A percentile compares a stretch with the other conserved stretches of the same genome.
Evolutionary conservation across 2,329 filamentous ascomycete genomes (phyloP).

Genomic region (Verticillium tricorpus): DNA sequence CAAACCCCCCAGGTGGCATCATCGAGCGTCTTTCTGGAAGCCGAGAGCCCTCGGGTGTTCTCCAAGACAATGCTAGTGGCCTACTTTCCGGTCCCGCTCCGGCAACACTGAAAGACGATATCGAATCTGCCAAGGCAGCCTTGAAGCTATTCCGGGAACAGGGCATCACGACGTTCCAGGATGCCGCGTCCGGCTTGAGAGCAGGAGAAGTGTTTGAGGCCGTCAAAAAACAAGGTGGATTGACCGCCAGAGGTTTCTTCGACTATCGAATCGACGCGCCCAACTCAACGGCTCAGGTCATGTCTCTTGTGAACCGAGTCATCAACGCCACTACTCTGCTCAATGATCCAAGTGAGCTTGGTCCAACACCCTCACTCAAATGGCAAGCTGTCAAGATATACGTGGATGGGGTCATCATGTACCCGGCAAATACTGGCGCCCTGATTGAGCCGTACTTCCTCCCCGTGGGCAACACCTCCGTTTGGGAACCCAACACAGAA

Average conservation of each 20-base stretch:
- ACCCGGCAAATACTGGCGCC: conserved; percentile 21
- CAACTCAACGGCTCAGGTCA: conserved; percentile 7
- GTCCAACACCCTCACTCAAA: conserved; percentile 17
- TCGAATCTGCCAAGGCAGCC: conserved; percentile 16
- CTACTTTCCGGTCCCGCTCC: conserved; percentile 16
- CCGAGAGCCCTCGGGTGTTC: conserved; percentile 18
- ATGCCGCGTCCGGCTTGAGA: conserved; percentile 12
- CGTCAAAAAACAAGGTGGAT: conserved; percentile 15
- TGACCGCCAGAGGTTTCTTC: conserved; percentile 19
- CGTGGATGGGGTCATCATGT: conserved; percentile 21
- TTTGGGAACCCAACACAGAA: conserved; percentile 3
- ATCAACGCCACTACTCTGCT: conserved; percentile 5
- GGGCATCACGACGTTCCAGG: conserved; percentile 21
- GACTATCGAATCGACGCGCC: conserved; percentile 21
- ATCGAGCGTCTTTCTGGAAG: conserved; percentile 19
- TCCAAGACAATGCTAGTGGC: conserved; percentile 16
- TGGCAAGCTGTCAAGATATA: conserved; percentile 23
- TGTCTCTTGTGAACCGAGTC: conserved; percentile 10
- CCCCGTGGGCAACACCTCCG: conserved; percentile 10
- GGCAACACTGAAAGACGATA: conserved; percentile 14
- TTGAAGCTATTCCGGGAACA: conserved; percentile 20
- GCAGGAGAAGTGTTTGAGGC: conserved; percentile 14
- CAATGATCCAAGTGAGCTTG: conserved; percentile 12
- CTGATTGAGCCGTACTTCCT: conserved; percentile 20
- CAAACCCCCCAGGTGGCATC: conserved; percentile 17